These are phyloP conservation scores for Metschnikowia colocasiae DNA, from an alignment of 805 yeast species.

Conservation along the genomic window DNA sequence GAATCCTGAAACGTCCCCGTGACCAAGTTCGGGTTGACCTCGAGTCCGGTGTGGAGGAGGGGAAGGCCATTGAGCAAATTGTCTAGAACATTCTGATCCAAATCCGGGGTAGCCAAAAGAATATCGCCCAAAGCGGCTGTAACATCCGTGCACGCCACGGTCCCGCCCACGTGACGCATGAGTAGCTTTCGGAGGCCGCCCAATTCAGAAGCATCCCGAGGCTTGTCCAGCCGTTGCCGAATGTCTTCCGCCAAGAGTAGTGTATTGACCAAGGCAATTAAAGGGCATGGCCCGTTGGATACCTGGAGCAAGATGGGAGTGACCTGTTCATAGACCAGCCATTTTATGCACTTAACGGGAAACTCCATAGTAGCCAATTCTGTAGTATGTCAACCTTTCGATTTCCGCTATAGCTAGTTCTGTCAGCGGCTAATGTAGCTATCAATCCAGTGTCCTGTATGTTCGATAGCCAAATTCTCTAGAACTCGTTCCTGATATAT, in stretches of 20 bases:
- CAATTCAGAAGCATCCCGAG: neutral
- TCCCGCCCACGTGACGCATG: constrained; percentile 5
- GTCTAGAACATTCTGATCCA: constrained; percentile 16
- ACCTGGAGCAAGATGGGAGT: constrained; percentile 72
- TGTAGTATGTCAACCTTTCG: too few relatives aligned
- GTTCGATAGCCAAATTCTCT: neutral
- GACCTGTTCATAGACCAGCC: constrained; percentile 35
- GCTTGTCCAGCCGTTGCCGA: constrained; percentile 1
- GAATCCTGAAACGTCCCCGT: constrained; percentile 49
- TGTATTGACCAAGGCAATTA: constrained; percentile 73
- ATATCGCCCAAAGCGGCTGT: constrained; percentile 50
- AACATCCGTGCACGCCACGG: constrained; percentile 31
- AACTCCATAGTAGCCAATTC: constrained; percentile 5
- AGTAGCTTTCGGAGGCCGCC: constrained; percentile 8
- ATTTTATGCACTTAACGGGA: constrained; percentile 24
- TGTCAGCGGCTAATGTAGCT: neutral
- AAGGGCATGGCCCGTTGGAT: constrained; percentile 83
- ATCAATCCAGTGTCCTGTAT: neutral
- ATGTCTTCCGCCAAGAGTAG: constrained; percentile 50
- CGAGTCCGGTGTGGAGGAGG: constrained; percentile 62
- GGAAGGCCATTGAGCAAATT: constrained; percentile 56
- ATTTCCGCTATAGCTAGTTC: too few relatives aligned
- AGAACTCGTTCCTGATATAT: neutral
- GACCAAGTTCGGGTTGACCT: constrained; percentile 63
- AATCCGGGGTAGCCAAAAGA: constrained; percentile 22